These are phyloP conservation scores for Protoeuglena noctilucae DNA, from an alignment of 139 green algal genomes.

Conservation along the genomic window DNA sequence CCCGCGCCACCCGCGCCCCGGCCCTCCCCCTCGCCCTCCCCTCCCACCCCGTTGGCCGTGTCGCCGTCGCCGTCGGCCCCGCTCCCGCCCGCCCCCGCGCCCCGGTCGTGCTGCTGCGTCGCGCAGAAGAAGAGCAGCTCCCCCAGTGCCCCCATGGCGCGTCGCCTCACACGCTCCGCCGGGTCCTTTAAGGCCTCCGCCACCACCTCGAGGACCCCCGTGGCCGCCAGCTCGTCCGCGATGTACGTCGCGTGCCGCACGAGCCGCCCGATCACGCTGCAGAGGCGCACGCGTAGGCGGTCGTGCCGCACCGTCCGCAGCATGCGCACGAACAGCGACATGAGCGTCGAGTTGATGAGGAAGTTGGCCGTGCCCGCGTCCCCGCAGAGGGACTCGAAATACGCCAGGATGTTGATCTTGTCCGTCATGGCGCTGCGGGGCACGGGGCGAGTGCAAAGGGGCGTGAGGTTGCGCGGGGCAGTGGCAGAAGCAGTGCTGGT, in stretches of 20 bases:
- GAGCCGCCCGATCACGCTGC: constrained; percentile 45
- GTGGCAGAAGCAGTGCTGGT: too few species aligned
- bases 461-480: too few species aligned
- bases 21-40: constrained; percentile 10
- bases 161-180: constrained; percentile 47
- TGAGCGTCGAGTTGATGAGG: constrained; percentile 70
- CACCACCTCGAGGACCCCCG: constrained; percentile 53
- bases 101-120: constrained; percentile 54
- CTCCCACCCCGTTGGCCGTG: not conserved
- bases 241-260: constrained; percentile 82
- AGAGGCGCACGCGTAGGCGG: constrained; percentile 35
- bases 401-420: constrained; percentile 71
- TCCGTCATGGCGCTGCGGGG: constrained; percentile 10
- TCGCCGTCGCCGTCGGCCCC: constrained; percentile 8
- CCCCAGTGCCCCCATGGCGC: constrained; percentile 68
- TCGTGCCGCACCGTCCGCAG: constrained; percentile 34
- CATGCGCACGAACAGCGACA: constrained; percentile 48
- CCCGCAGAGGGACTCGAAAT: constrained; percentile 72
- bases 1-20: not conserved
- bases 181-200: constrained; percentile 49
- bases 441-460: constrained; percentile 3
- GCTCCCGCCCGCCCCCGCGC: constrained; percentile 1
- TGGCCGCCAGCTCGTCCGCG: constrained; percentile 35
- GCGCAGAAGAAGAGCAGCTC: constrained; percentile 92
- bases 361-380: constrained; percentile 60